Conservation (phyloP, 2,329 filamentous ascomycete genomes). For the Phialemoniopsis sp. region DNA sequence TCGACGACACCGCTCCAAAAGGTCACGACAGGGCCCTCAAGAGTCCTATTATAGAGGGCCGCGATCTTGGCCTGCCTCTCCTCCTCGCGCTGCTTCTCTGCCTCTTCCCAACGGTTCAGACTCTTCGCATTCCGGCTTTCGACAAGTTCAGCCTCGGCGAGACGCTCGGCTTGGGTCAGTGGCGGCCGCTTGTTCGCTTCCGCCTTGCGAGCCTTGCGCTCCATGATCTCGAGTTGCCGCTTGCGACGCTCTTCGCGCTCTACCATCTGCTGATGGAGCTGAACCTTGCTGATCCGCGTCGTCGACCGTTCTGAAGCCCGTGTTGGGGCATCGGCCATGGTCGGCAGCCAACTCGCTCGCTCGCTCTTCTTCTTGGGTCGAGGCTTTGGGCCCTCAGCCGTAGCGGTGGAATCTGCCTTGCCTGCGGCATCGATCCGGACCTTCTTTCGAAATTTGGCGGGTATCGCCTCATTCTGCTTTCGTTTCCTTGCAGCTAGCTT, state of each 20-base stretch:
- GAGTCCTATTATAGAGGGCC: constrained; percentile 78
- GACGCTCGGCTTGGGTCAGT: constrained; percentile 81
- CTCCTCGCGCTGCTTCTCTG: constrained; percentile 83
- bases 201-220: constrained; percentile 64
- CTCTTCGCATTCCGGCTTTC: constrained; percentile 88
- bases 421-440: constrained; percentile 58
- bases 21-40: constrained; percentile 85
- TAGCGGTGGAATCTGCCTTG: constrained; percentile 25
- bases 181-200: constrained; percentile 73
- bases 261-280: constrained; percentile 66
- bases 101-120: constrained; percentile 88
- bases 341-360: constrained; percentile 54
- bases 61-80: constrained; percentile 79
- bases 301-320: constrained; percentile 55
- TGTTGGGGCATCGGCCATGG: constrained; percentile 49
- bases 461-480: constrained; percentile 72
- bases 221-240: constrained; percentile 65
- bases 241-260: constrained; percentile 67
- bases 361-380: constrained; percentile 59
- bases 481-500: constrained; percentile 68
- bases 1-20: constrained; percentile 91
- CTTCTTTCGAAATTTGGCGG: constrained; percentile 68
- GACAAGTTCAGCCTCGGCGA: constrained; percentile 76
- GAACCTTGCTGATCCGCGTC: constrained; percentile 55
- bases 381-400: constrained; percentile 33